A percentile compares a stretch with the other conserved stretches of the same genome.
Conservation (phyloP, 495 filamentous ascomycete species). For the Daldinia bambusicola region DNA sequence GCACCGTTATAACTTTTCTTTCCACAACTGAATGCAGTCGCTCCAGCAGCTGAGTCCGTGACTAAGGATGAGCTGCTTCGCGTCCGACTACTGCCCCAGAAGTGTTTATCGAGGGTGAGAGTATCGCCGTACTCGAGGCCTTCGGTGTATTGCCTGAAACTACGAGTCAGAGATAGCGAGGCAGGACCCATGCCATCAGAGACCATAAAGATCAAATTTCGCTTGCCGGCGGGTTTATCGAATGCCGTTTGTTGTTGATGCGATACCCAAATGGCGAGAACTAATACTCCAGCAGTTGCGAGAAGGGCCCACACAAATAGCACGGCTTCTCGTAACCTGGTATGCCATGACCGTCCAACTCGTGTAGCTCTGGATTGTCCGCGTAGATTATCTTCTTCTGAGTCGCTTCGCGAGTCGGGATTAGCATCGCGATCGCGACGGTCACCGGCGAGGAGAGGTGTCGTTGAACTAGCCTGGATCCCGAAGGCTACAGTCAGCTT, state of each 20-base stretch:
- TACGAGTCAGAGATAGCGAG: constrained; percentile 83
- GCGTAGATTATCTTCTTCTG: constrained; percentile 41
- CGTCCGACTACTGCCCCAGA: constrained; percentile 90
- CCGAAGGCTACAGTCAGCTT: constrained; percentile 20
- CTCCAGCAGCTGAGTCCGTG: constrained; percentile 94
- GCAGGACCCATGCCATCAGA: constrained; percentile 98
- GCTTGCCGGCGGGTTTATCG: constrained; percentile 71
- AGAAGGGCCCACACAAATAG: constrained; percentile 88
- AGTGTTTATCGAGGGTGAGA: constrained; percentile 82
- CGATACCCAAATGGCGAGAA: constrained; percentile 79
- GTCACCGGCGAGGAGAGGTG: constrained; percentile 44
- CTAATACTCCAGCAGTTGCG: constrained; percentile 81
- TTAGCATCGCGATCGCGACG: constrained; percentile 28
- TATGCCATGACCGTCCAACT: constrained; percentile 37
- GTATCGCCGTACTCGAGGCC: constrained; percentile 74
- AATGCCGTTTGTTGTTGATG: constrained; percentile 62
- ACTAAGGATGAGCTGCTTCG: constrained; percentile 82
- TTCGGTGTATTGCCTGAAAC: constrained; percentile 76
- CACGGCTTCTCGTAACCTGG: constrained; percentile 65
- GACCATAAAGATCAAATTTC: constrained; percentile 98
- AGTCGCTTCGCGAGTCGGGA: constrained; percentile 17
- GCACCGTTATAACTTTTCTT: constrained; percentile 95
- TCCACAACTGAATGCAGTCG: constrained; percentile 94
- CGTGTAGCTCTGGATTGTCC: constrained; percentile 38
- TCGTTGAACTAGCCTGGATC: constrained; percentile 40